phyloP scores from a whole-genome alignment of 2,329 filamentous ascomycete genomes.

The Fusarium albosuccineum region DNA sequence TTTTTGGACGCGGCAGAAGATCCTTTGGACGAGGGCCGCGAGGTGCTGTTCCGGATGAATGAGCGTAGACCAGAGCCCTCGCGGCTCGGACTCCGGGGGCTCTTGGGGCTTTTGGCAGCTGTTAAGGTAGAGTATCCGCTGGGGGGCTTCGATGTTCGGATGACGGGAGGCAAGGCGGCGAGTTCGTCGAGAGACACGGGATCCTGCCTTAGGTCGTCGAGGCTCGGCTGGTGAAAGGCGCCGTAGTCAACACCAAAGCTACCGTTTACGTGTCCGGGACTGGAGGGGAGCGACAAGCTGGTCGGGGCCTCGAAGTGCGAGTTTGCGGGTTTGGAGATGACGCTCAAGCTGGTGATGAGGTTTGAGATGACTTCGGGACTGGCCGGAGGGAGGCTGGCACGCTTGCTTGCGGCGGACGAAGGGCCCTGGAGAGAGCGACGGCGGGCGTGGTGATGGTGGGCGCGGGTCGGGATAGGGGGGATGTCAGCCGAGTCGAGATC shows the following conservation, averaged over 20 bases:
- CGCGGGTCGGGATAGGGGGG: conserved; percentile 51
- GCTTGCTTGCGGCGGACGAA: conserved; percentile 22
- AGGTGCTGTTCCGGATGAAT: conserved; percentile 65
- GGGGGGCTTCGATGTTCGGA: conserved; percentile 85
- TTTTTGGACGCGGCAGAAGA: conserved; percentile 67
- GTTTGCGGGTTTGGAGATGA: conserved; percentile 75
- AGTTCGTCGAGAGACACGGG: conserved; percentile 68
- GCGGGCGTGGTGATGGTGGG: conserved; percentile 39
- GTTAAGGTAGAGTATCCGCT: conserved; percentile 80
- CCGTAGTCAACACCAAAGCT: conserved; percentile 82
- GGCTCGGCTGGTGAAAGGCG: conserved; percentile 67
- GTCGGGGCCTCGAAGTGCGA: conserved; percentile 75
- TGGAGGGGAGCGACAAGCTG: conserved; percentile 53
- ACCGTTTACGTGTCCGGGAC: conserved; percentile 58
- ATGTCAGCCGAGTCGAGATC: conserved; percentile 45
- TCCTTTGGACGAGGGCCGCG: conserved; percentile 71
- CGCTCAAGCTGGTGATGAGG: conserved; percentile 77
- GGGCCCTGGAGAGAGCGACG: conserved; percentile 35
- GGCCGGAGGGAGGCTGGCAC: conserved; percentile 56
- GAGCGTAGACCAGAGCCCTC: conserved; percentile 67
- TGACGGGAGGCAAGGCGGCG: conserved; percentile 75
- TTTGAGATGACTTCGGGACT: conserved; percentile 79
- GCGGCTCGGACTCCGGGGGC: conserved; percentile 64
- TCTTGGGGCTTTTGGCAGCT: conserved; percentile 66
- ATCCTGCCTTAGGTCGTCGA: conserved; percentile 63